Percentiles rank a stretch among this genome's conserved stretches.
Conservation (phyloP, 805 yeast genomes). For the Saccharomycopsis lassenensis region DNA sequence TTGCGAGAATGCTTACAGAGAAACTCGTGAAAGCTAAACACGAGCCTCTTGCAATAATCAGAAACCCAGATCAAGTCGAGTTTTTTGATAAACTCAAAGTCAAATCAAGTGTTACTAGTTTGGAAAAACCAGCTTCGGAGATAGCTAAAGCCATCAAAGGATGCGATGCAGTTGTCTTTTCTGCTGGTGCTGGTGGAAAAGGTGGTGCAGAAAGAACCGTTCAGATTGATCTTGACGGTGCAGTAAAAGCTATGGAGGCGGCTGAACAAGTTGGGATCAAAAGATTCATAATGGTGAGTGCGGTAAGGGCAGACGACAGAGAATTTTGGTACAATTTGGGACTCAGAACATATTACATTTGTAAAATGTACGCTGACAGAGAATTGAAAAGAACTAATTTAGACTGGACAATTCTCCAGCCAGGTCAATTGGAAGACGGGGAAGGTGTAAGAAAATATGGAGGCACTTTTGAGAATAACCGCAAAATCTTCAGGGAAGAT, state of each 20-base stretch:
- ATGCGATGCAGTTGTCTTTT: conserved; percentile 45
- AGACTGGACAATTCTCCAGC: conserved; percentile 48
- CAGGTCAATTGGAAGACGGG: conserved; percentile 34
- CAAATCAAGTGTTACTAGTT: conserved; percentile 28
- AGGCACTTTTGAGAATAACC: conserved; percentile 20
- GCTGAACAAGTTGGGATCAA: conserved; percentile 32
- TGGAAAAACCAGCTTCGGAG: conserved; percentile 28
- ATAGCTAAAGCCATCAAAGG: conserved; percentile 33
- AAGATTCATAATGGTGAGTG: conserved; percentile 45
- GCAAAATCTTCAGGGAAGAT: conserved; percentile 37
- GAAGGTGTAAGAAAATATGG: conserved; percentile 31
- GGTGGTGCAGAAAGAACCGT: conserved; percentile 35
- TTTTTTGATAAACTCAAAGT: conserved; percentile 30
- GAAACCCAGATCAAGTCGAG: conserved; percentile 35
- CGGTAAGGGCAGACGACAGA: conserved; percentile 42
- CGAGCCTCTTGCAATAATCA: conserved; percentile 34
- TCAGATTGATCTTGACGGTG: conserved; percentile 52
- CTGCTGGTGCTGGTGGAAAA: conserved; percentile 55
- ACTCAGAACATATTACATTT: conserved; percentile 41
- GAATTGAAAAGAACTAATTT: conserved; percentile 30
- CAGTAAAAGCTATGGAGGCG: conserved; percentile 47
- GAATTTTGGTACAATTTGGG: conserved; percentile 31
- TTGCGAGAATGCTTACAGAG: conserved; percentile 39
- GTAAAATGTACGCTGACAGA: conserved; percentile 51
- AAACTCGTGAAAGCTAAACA: conserved; percentile 26